These are phyloP conservation scores for Alternaria ethzedia DNA, from an alignment of 2,329 filamentous ascomycete species.

Conservation along the genomic window DNA sequence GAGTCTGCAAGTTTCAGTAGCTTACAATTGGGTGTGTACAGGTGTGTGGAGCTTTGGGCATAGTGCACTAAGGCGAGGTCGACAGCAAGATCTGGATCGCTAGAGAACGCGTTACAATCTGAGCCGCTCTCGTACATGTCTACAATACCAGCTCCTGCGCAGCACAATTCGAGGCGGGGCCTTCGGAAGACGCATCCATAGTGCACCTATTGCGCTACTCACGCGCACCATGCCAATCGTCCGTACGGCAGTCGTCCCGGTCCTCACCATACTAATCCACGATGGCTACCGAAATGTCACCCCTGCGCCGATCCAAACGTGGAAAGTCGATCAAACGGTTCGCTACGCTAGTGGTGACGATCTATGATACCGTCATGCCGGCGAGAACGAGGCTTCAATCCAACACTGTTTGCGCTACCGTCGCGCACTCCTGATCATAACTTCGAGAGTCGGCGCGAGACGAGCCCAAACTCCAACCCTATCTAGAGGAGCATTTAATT, in stretches of 20 bases:
- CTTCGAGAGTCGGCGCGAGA: background rate
- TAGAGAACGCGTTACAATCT: background rate
- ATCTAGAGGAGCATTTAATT: background rate
- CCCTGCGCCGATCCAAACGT: background rate
- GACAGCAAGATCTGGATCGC: background rate
- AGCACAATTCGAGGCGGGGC: background rate
- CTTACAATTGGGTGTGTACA: background rate
- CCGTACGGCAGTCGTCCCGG: background rate
- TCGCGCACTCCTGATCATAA: background rate
- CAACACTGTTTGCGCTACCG: background rate
- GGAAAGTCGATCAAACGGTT: background rate
- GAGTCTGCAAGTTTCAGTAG: fast-evolving
- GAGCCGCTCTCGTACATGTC: too few species aligned
- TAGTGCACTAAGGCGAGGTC: background rate
- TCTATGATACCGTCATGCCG: background rate
- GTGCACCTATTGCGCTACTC: background rate
- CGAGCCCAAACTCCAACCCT: background rate
- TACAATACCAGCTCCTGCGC: background rate
- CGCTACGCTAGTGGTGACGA: background rate
- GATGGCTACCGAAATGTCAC: background rate
- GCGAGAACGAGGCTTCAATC: background rate
- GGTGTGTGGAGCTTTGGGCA: background rate
- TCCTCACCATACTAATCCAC: background rate
- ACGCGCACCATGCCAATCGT: background rate
- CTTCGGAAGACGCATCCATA: background rate